Evolutionary conservation across 768 basidiomycete genomes (phyloP), one percentile per base, ranked within the genome.

Genomic region (Leccinellum rugosiceps): DNA sequence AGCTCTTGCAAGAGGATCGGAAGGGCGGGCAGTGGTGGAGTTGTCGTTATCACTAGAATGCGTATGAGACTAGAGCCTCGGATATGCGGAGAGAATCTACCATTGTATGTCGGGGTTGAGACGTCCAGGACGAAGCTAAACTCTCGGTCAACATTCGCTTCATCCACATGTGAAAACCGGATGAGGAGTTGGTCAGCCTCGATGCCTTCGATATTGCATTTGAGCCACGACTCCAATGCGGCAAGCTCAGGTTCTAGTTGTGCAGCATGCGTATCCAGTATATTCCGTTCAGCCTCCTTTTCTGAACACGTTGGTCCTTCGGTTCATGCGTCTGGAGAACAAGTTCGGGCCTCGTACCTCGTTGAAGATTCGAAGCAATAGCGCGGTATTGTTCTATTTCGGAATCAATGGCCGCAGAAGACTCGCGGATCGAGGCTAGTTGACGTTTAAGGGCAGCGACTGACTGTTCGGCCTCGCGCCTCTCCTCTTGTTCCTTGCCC

Each of bases 121-220:
- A 91, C 76, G 65, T 95, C 90, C n/a, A 94, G 69, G 0, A 92
- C 85, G 57, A 94, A 76, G 57, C 80, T 84, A 57, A 85, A 91
- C 61, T 92, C 90, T 30, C 81, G 77, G 9, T 82, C 77, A 2
- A 77, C 76, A 47, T 87, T 81, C 3, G 72, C 61, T 5, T 78
- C 75, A 65, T 92, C 88, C 35, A 94, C 66, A 55, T 82, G 74
- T 10, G 80, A 79, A 70, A 94, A 94, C 5, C 86, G 84, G 54
- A 94, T 75, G 47, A 94, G 79, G 19, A 94, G 78, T 48, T 83
- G 80, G 68, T 90, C 87, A 34, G 76, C 77, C 64, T 85, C 84
- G 43, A 94, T 81, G 38, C 92, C 92, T 70, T 94, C 91, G n/a
- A 94, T 80, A 15, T 78, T 72, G 68, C 85, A 88, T 15, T 80